Evolutionary conservation across 306 rosid species (phyloP), one percentile per base, ranked within the genome.

Genomic region (Leucaena leucocephala): DNA sequence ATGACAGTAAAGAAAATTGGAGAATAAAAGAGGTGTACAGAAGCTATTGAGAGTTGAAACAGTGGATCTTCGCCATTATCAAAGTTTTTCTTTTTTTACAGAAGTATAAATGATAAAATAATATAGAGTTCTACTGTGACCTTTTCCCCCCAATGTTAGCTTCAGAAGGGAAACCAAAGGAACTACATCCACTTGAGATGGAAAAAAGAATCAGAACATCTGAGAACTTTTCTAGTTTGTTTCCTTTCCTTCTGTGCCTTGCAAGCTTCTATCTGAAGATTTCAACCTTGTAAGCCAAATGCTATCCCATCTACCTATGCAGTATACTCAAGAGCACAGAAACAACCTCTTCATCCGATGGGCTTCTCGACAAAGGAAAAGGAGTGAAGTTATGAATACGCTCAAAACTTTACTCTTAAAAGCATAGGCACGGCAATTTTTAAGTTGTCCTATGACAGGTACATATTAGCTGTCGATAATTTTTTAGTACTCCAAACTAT

Each of bases 351-450:
- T 34, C 66, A 21, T 21, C 49, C 61, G 34, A 52, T 42, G 17
- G 6, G 65, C 69, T 63, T 65, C 69, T 15, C 46, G 70, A 50
- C 46, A 82, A 55, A 54, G 34, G 39, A 39, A 75, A 81, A 50
- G 57, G 55, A 67, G 15, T n/a, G 2, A 19, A 67, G 3, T 67
- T 42, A 40, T 14, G 45, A 64, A 36, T 38, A 6, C n/a, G 61
- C 16, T 4, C 49, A 72, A 16, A 49, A 16, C 13, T 49, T 57
- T 10, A 58, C 15, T 58, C 64, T 21, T 58, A 8, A 12, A n/a
- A 67, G 50, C 50, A n/a, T n/a, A 9, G 50, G 46, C 44, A 66
- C 5, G 14, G 13, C 27, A 64, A 36, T 36, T 15, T 15, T 38
- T 38, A 64, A 64, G 46, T 3, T 12, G 27, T 22, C 38, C 65